Evolutionary conservation across 2,329 filamentous ascomycete genomes (phyloP).

Genomic region (Westerdykella sp.): DNA sequence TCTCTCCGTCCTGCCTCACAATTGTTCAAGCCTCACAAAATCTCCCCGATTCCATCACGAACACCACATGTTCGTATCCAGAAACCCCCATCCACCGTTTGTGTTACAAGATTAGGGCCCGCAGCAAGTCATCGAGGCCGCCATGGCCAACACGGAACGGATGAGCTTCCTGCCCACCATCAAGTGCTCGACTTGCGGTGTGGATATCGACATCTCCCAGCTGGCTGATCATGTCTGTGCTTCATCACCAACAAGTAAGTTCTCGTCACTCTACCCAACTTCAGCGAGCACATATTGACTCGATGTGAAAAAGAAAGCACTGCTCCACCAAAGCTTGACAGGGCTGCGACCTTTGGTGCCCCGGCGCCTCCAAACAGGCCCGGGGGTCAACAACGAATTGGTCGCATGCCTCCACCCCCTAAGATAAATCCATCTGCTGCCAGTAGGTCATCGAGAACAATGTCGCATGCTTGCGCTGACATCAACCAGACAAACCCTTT

Average conservation of each 20-base stretch:
- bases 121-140: constrained; percentile 1
- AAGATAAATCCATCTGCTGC: constrained; percentile 53
- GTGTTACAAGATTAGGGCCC: not conserved
- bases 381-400: constrained; percentile 32
- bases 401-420: constrained; percentile 46
- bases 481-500: constrained; percentile 31
- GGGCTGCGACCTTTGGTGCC: constrained; percentile 27
- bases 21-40: not conserved
- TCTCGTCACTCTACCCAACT: constrained; percentile 18
- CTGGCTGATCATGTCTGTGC: constrained; percentile 81
- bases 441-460: constrained; percentile 42
- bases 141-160: constrained; percentile 22
- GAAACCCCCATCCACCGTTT: constrained; percentile 4
- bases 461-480: constrained; percentile 10
- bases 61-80: constrained; percentile 1
- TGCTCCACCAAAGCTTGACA: constrained; percentile 24
- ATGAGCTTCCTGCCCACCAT: constrained; percentile 33
- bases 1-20: constrained; percentile 1
- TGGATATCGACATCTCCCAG: constrained; percentile 72
- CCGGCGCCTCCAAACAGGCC: constrained; percentile 24
- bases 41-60: not conserved
- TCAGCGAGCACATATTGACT: constrained; percentile 5
- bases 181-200: constrained; percentile 37
- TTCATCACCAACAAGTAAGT: constrained; percentile 41
- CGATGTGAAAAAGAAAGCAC: not conserved